phyloP scores from a whole-genome alignment of 495 filamentous ascomycete genomes.

The Aspergillus diversus region DNA sequence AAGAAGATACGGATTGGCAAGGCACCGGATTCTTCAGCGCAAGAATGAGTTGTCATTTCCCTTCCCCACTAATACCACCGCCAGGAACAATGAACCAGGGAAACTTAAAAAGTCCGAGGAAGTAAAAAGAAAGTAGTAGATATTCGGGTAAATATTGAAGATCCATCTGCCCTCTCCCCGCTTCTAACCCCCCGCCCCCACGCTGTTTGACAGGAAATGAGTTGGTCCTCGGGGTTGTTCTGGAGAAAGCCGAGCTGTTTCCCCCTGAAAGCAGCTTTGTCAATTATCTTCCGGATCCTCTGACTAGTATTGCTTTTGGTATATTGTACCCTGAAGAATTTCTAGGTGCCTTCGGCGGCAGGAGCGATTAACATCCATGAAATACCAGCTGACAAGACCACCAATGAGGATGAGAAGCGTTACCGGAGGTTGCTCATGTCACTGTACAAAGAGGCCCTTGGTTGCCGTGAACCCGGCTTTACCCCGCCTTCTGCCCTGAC shows the following conservation, averaged over 20 bases:
- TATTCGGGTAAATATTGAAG: background rate
- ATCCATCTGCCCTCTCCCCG: background rate
- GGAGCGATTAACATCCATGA: conserved; percentile 9
- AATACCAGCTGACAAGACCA: background rate
- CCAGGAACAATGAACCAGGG: background rate
- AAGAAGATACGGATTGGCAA: background rate
- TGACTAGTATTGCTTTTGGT: no score
- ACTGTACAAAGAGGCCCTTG: background rate
- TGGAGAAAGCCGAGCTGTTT: no score
- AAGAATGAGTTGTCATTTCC: background rate
- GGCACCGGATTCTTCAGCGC: background rate
- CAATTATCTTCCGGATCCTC: background rate
- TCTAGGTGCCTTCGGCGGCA: conserved; percentile 10
- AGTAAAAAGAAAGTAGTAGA: background rate
- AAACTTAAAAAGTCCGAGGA: background rate
- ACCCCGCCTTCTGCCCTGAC: conserved; percentile 13
- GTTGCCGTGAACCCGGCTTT: conserved; percentile 18
- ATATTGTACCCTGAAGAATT: no score
- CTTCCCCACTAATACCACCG: no score
- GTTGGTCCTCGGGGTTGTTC: no score
- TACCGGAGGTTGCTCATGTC: conserved; percentile 2
- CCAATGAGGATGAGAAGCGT: conserved; percentile 13
- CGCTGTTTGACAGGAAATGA: background rate
- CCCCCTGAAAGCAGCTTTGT: no score
- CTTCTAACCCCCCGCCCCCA: background rate